phyloP scores from a whole-genome alignment of 495 filamentous ascomycete species.

The Xylaria bambusicola region DNA sequence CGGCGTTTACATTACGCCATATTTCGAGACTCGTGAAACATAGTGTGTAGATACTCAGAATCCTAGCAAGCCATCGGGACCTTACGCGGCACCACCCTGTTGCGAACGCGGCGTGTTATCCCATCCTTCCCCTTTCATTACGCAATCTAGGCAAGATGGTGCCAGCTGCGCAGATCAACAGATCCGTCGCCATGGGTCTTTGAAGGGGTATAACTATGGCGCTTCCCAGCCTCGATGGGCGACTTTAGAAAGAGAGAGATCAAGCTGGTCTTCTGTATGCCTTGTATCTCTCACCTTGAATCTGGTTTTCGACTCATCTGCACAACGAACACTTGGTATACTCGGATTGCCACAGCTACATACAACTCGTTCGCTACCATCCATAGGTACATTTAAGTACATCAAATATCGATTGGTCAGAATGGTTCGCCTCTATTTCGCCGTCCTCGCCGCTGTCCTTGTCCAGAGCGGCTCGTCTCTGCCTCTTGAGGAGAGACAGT shows the following conservation, averaged over 20 bases:
- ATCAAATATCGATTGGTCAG: background rate
- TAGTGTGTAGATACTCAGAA: background rate
- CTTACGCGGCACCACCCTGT: constrained; percentile 1
- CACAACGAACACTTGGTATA: constrained; percentile 1
- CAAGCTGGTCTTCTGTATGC: constrained; percentile 17
- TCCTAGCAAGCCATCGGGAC: background rate
- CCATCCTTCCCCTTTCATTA: background rate
- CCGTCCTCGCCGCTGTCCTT: constrained; percentile 6
- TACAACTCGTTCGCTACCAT: background rate
- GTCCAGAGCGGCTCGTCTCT: constrained; percentile 6
- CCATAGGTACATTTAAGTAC: background rate
- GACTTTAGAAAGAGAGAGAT: background rate
- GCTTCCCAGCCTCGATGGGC: constrained; percentile 1
- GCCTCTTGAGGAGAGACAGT: constrained; percentile 10
- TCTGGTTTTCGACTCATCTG: background rate
- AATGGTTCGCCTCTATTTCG: constrained; percentile 13
- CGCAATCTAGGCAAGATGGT: background rate
- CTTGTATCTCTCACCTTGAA: background rate
- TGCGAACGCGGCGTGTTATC: background rate
- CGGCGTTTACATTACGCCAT: background rate
- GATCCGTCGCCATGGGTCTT: background rate
- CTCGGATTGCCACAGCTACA: too few species aligned
- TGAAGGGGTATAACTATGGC: constrained; percentile 5
- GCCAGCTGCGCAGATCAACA: background rate
- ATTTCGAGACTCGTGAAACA: constrained; percentile 6